These are phyloP conservation scores for Kandelia obovata DNA, from an alignment of 345 rosid genomes.

Conservation along the genomic window DNA sequence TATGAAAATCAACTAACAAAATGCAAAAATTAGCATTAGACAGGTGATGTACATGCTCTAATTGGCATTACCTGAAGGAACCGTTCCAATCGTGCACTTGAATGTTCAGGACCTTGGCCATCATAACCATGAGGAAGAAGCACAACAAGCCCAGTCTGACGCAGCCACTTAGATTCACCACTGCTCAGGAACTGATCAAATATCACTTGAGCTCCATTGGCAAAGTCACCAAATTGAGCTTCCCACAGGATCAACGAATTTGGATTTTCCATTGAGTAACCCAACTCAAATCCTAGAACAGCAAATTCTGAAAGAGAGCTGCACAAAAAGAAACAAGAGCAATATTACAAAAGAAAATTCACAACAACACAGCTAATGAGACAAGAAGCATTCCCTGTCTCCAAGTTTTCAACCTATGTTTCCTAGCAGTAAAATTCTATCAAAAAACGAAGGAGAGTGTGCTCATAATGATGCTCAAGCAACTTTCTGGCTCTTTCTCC, in stretches of 20 bases:
- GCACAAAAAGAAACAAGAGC: conserved; percentile 16
- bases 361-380: background rate
- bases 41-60: background rate
- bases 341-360: background rate
- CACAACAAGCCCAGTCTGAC: conserved; percentile 74
- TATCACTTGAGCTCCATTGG: conserved; percentile 84
- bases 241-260: conserved; percentile 73
- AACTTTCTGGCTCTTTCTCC: background rate
- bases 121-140: conserved; percentile 82
- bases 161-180: conserved; percentile 83
- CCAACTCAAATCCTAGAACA: conserved; percentile 80
- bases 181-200: conserved; percentile 78
- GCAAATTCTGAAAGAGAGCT: conserved; percentile 85
- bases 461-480: background rate
- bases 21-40: too few relatives aligned
- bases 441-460: background rate
- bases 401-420: background rate
- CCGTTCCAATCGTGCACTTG: conserved; percentile 75
- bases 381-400: background rate
- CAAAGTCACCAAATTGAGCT: conserved; percentile 84
- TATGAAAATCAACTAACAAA: too few relatives aligned
- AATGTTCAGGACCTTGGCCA: conserved; percentile 90
- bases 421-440: background rate
- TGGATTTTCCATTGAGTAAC: conserved; percentile 85
- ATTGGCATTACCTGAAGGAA: conserved; percentile 60